These are phyloP conservation scores for Colletotrichum navitas DNA, from an alignment of 2,329 filamentous ascomycete genomes.

Conservation along the genomic window DNA sequence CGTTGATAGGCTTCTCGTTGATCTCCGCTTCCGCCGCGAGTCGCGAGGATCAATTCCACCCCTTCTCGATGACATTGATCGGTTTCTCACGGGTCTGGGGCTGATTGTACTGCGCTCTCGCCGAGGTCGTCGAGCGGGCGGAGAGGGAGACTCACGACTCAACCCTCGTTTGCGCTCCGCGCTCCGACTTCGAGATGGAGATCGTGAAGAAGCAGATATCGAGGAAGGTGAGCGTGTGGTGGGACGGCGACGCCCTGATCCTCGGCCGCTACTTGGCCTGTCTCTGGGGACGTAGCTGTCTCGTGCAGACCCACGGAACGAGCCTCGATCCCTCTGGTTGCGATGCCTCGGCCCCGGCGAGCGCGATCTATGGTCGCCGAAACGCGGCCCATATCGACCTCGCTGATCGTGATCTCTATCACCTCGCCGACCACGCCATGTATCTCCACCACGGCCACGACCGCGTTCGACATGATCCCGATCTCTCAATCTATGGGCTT, in stretches of 20 bases:
- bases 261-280: constrained; percentile 56
- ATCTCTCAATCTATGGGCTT: constrained; percentile 76
- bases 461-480: constrained; percentile 69
- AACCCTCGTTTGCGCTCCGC: constrained; percentile 48
- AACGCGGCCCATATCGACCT: constrained; percentile 59
- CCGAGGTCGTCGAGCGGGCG: constrained; percentile 51
- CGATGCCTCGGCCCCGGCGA: constrained; percentile 61
- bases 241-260: constrained; percentile 57
- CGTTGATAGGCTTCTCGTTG: constrained; percentile 46
- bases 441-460: constrained; percentile 64
- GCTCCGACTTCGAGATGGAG: constrained; percentile 51
- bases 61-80: constrained; percentile 54
- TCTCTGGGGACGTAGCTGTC: constrained; percentile 68
- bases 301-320: constrained; percentile 54
- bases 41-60: constrained; percentile 45
- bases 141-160: constrained; percentile 50
- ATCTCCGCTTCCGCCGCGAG: constrained; percentile 43
- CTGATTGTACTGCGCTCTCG: constrained; percentile 49
- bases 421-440: constrained; percentile 66
- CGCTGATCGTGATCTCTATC: constrained; percentile 62
- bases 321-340: constrained; percentile 58
- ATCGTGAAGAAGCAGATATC: constrained; percentile 48
- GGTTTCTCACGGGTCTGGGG: constrained; percentile 52
- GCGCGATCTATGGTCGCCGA: constrained; percentile 60
- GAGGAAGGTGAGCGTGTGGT: constrained; percentile 51